Base-by-base conservation (phyloP, 108 stramenopile genomes). In the Heterococcus sp. region DNA sequence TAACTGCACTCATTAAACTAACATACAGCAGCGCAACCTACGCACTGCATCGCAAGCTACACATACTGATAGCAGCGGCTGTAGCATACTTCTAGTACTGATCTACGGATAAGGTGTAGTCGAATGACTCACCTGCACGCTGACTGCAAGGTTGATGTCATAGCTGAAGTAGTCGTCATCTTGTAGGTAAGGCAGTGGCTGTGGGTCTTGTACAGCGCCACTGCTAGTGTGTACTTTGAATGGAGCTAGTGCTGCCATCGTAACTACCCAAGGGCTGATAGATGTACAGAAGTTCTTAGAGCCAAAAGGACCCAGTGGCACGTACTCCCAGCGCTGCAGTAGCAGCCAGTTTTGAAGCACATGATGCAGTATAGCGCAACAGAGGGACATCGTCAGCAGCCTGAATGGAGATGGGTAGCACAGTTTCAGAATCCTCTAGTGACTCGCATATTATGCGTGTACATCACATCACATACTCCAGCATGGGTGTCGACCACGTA, bases 271-370 rank as follows among this genome's bases (percentile, higher is more conserved):
- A 1, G 94, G 92, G 64, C 89, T 90, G 38, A 95, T 92, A 34
- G 93, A 90, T 0, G 94, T 94, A 27, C 91, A 92, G 81, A 95
- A 93, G 73, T 94, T 95, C 88, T 96, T 96, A 66, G 93, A 88
- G 4, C 91, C 91, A 78, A 96, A 96, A 31, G 95, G 94, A n/a
- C 95, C 95, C 3, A 96, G 86, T 4, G 95, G 95, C 3, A 96
- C 93, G 76, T 95, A 95, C 79, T 96, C 94, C 91, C 92, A 96
- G 78, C 92, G 93, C 86, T 58, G 87, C 46, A 21, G 21, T 21
- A 21, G 46, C 14, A 58, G 46, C 46, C 14, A 21, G 46, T 21
- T 58, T 58, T 58, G 46, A 58, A 58, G 46, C 46, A 21, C 46
- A 21, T 58, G n/a, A n/a, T n/a, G n/a, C n/a, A n/a, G n/a, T n/a